These are phyloP conservation scores for Globisporangium parvum DNA, from an alignment of 352 stramenopile genomes.

Conservation along the genomic window DNA sequence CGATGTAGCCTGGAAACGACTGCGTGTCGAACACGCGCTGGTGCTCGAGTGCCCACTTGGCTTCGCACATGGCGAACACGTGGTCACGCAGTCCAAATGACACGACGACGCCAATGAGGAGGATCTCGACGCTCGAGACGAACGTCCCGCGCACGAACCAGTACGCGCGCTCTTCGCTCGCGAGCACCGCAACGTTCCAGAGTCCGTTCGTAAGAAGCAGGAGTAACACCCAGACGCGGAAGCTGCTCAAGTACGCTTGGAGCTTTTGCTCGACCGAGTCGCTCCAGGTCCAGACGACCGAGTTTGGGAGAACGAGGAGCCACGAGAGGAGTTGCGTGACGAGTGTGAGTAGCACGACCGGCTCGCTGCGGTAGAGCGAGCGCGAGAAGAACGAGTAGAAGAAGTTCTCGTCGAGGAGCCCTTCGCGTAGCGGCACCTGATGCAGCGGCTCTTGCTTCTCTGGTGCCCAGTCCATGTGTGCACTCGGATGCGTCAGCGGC, in stretches of 20 bases:
- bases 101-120: constrained; percentile 13
- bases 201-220: constrained; percentile 18
- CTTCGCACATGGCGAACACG: constrained; percentile 18
- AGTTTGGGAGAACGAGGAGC: constrained; percentile 45
- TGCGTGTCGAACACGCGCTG: constrained; percentile 18
- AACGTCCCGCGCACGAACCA: constrained; percentile 13
- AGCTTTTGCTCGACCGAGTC: constrained; percentile 19
- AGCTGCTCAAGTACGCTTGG: constrained; percentile 33
- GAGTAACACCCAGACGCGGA: constrained; percentile 32
- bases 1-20: constrained; percentile 12
- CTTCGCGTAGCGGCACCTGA: too few species aligned
- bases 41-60: constrained; percentile 20
- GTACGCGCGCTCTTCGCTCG: constrained; percentile 31
- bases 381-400: constrained; percentile 27
- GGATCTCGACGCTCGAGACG: constrained; percentile 18
- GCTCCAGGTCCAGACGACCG: constrained; percentile 38
- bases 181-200: constrained; percentile 22
- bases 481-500: background rate
- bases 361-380: constrained; percentile 18
- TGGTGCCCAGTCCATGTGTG: background rate
- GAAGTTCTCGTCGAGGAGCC: constrained; percentile 10
- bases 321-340: constrained; percentile 22
- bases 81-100: constrained; percentile 2
- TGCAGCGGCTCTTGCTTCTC: too few species aligned
- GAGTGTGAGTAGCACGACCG: constrained; percentile 14